Conservation (phyloP, 225 moss, liverwort and hornwort species). For the Pleurozium schreberi region DNA sequence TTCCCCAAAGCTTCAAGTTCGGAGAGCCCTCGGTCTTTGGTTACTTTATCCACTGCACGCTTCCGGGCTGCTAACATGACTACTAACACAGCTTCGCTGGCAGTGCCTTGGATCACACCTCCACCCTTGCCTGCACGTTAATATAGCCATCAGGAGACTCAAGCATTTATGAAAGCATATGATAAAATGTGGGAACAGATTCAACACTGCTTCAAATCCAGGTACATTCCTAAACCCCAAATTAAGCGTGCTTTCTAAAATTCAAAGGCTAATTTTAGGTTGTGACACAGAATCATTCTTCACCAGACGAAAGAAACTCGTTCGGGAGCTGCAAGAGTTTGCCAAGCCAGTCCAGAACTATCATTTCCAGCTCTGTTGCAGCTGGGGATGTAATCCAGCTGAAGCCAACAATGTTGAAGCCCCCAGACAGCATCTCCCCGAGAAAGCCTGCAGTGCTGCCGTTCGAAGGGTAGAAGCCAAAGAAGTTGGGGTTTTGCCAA, state of each 20-base stretch:
- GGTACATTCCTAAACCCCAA: neutral
- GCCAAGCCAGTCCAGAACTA: conserved; percentile 83
- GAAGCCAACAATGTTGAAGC: conserved; percentile 61
- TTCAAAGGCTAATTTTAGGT: neutral
- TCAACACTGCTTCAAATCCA: neutral
- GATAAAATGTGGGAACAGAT: neutral
- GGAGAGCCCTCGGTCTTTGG: conserved; percentile 20
- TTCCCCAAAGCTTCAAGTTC: conserved; percentile 42
- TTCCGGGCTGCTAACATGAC: conserved; percentile 66
- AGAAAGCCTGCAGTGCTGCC: conserved; percentile 58
- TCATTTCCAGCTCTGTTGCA: conserved; percentile 73
- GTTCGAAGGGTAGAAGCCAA: conserved; percentile 58
- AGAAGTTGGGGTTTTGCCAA: conserved; percentile 93
- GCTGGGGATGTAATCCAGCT: conserved; percentile 87
- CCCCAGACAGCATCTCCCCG: conserved; percentile 76
- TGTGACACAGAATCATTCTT: neutral
- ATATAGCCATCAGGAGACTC: neutral
- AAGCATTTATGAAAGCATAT: neutral
- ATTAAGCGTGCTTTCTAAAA: neutral
- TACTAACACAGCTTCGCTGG: conserved; percentile 66
- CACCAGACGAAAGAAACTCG: conserved; percentile 57
- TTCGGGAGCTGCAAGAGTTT: conserved; percentile 66
- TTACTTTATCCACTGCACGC: conserved; percentile 24
- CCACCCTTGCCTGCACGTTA: conserved; percentile 53
- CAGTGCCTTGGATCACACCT: conserved; percentile 83